These are phyloP conservation scores for Salix suchowensis DNA, from an alignment of 345 rosid genomes.

Conservation along the genomic window DNA sequence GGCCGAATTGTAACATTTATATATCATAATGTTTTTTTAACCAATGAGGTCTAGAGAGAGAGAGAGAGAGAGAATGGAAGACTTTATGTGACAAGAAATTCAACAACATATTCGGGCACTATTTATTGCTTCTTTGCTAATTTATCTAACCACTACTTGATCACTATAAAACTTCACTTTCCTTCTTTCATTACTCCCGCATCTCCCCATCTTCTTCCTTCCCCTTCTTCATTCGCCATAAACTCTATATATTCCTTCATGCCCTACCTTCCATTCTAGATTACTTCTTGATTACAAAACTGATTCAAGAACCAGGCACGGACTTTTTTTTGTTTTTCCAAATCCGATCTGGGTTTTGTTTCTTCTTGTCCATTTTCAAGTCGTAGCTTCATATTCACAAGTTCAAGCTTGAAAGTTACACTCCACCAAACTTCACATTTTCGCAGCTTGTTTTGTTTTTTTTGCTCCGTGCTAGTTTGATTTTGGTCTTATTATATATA, in stretches of 20 bases:
- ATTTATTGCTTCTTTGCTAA: too few relatives aligned
- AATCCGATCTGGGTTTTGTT: slow-evolving; percentile 1
- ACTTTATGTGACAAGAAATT: too few relatives aligned
- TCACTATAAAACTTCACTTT: neutral
- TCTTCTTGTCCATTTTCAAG: neutral
- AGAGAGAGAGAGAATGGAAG: too few relatives aligned
- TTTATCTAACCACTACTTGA: too few relatives aligned
- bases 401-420: neutral
- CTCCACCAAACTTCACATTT: neutral
- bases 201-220: slow-evolving; percentile 2
- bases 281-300: too few relatives aligned
- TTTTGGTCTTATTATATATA: neutral
- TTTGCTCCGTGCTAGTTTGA: neutral
- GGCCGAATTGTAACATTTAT: neutral
- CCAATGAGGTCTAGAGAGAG: too few relatives aligned
- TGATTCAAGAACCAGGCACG: neutral
- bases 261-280: too few relatives aligned
- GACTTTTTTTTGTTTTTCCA: neutral
- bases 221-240: neutral
- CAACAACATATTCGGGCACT: too few relatives aligned
- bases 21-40: too few relatives aligned
- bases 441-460: neutral
- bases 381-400: neutral
- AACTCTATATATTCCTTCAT: neutral
- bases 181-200: neutral